phyloP scores from a whole-genome alignment of 208 protist genomes.

The Trypanosoma lewisi region DNA sequence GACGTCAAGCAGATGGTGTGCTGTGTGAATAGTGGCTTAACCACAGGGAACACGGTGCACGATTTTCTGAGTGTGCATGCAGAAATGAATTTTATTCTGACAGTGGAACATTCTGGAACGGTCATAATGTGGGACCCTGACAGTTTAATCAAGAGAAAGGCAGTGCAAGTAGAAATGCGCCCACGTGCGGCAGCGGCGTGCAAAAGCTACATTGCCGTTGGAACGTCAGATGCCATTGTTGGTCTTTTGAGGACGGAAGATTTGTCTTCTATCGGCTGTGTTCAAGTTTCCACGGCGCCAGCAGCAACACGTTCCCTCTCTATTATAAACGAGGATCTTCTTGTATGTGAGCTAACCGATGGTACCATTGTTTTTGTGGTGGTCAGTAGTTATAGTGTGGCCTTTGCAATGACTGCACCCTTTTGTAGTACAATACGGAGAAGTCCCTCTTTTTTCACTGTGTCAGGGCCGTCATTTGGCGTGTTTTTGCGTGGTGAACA shows the following conservation, averaged over 20 bases:
- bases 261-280: constrained; percentile 22
- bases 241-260: constrained; percentile 20
- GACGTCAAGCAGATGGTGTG: constrained; percentile 21
- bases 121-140: constrained; percentile 16
- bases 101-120: constrained; percentile 18
- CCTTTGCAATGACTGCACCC: constrained; percentile 34
- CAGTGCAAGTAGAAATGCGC: constrained; percentile 10
- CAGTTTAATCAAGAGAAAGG: constrained; percentile 1
- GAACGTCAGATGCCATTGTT: constrained; percentile 12
- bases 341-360: constrained; percentile 32
- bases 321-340: constrained; percentile 22
- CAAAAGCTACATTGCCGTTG: constrained; percentile 20
- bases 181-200: constrained; percentile 14
- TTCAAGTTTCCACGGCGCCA: constrained; percentile 13
- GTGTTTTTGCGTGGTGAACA: constrained; percentile 25
- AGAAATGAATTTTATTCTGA: constrained; percentile 8
- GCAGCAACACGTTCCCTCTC: constrained; percentile 14
- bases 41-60: not conserved
- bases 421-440: constrained; percentile 2
- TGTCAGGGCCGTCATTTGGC: constrained; percentile 38
- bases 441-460: not conserved
- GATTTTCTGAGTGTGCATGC: constrained; percentile 21
- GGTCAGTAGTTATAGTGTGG: constrained; percentile 26
- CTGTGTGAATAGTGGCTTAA: constrained; percentile 13
- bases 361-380: constrained; percentile 33